A percentile compares a stretch with the other conserved stretches of the same genome.
Conservation (phyloP, 2,329 filamentous ascomycete species). For the Amphichorda felina region DNA sequence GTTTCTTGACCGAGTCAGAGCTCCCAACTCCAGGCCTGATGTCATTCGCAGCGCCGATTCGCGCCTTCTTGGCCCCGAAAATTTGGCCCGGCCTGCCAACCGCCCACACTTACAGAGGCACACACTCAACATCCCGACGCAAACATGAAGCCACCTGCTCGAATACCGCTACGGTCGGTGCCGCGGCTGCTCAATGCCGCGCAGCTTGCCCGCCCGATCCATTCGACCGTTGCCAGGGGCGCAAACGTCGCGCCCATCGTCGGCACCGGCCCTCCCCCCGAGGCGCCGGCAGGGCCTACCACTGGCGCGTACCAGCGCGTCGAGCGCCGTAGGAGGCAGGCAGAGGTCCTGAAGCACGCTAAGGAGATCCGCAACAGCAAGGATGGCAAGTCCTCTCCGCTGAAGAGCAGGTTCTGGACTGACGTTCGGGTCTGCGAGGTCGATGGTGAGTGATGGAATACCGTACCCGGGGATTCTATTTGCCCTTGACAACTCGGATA, state of each 20-base stretch:
- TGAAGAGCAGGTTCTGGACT: conserved; percentile 78
- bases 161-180: conserved; percentile 24
- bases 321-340: conserved; percentile 39
- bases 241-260: conserved; percentile 40
- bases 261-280: conserved; percentile 47
- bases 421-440: conserved; percentile 61
- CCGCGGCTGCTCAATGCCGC: conserved; percentile 9
- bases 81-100: too few relatives aligned
- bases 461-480: neutral
- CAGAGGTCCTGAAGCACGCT: conserved; percentile 39
- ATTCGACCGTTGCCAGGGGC: conserved; percentile 17
- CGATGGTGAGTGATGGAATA: conserved; percentile 35
- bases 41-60: too few relatives aligned
- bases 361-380: conserved; percentile 31
- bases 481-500: neutral
- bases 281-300: conserved; percentile 34
- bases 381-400: conserved; percentile 23
- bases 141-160: conserved; percentile 27
- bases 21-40: too few relatives aligned
- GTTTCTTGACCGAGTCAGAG: too few relatives aligned
- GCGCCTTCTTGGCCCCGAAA: too few relatives aligned
- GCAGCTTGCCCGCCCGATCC: conserved; percentile 15
- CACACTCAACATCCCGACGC: too few relatives aligned
- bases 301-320: conserved; percentile 30
- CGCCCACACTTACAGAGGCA: too few relatives aligned